phyloP scores from a whole-genome alignment of 495 filamentous ascomycete species.

The Lophiostoma macrostomum region DNA sequence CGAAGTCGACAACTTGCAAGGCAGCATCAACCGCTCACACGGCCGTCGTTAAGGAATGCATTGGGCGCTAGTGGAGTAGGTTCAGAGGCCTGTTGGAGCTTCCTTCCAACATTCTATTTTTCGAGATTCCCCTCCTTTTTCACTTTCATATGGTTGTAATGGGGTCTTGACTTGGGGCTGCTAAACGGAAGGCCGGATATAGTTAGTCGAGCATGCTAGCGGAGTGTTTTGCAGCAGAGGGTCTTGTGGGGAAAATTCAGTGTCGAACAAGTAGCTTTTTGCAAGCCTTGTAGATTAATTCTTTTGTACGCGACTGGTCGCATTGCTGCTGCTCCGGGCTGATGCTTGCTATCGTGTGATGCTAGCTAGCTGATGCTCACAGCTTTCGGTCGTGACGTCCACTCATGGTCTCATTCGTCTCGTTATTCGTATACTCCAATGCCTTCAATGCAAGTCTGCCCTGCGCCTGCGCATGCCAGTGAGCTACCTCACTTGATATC shows the following conservation, averaged over 20 bases:
- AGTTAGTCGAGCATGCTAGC: too few species aligned
- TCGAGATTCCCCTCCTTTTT: constrained; percentile 34
- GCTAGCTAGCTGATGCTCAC: too few species aligned
- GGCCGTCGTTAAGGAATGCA: constrained; percentile 74
- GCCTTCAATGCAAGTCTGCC: too few species aligned
- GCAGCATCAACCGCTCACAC: constrained; percentile 86
- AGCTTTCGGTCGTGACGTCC: too few species aligned
- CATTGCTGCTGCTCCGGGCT: neutral
- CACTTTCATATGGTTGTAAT: constrained; percentile 35
- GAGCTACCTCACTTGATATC: constrained; percentile 33
- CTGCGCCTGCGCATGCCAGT: neutral
- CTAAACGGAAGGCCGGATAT: too few species aligned
- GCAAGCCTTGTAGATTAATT: constrained; percentile 29
- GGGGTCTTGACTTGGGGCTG: too few species aligned
- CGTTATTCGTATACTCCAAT: too few species aligned
- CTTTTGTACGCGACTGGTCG: constrained; percentile 23
- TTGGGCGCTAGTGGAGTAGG: constrained; percentile 11
- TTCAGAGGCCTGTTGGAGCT: constrained; percentile 3
- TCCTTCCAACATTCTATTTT: constrained; percentile 15
- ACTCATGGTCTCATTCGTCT: too few species aligned
- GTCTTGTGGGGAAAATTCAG: constrained; percentile 1
- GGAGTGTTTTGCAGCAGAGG: neutral
- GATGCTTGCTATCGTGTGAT: neutral
- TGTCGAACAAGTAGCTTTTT: constrained; percentile 15
- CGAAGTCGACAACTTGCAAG: constrained; percentile 91